phyloP scores from a whole-genome alignment of 345 rosid genomes.

The Zanthoxylum bungeanum region DNA sequence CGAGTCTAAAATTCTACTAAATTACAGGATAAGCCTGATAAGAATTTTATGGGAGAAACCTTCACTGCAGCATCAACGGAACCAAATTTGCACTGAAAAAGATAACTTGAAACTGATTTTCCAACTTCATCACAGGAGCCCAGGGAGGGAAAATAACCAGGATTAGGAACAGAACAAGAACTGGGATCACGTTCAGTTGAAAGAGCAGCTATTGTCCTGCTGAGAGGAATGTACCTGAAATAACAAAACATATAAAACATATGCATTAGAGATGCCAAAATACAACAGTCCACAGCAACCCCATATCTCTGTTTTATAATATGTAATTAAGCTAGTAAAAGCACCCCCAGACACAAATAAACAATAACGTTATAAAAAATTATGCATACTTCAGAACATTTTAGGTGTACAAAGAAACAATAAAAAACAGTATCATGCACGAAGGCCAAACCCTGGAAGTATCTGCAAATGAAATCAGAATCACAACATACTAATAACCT shows the following conservation, averaged over 20 bases:
- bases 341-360: neutral
- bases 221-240: slow-evolving; percentile 80
- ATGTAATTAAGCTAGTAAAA: neutral
- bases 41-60: slow-evolving; percentile 37
- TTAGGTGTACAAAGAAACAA: neutral
- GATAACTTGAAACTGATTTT: slow-evolving; percentile 54
- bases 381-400: neutral
- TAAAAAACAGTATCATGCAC: neutral
- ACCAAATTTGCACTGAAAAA: slow-evolving; percentile 62
- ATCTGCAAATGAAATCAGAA: too few species aligned
- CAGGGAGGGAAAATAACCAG: slow-evolving; percentile 61
- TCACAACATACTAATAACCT: too few species aligned
- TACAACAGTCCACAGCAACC: neutral
- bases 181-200: slow-evolving; percentile 30
- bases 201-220: slow-evolving; percentile 39
- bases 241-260: slow-evolving; percentile 28
- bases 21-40: neutral
- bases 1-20: too few species aligned
- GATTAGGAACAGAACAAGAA: slow-evolving; percentile 32
- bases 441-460: too few species aligned
- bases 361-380: neutral
- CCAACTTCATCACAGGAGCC: slow-evolving; percentile 51
- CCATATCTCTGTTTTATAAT: neutral
- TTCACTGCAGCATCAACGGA: slow-evolving; percentile 72
- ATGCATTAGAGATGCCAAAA: slow-evolving; percentile 9